These are phyloP conservation scores for Leccinum uliginosum DNA, from an alignment of 768 basidiomycete species.

Conservation along the genomic window DNA sequence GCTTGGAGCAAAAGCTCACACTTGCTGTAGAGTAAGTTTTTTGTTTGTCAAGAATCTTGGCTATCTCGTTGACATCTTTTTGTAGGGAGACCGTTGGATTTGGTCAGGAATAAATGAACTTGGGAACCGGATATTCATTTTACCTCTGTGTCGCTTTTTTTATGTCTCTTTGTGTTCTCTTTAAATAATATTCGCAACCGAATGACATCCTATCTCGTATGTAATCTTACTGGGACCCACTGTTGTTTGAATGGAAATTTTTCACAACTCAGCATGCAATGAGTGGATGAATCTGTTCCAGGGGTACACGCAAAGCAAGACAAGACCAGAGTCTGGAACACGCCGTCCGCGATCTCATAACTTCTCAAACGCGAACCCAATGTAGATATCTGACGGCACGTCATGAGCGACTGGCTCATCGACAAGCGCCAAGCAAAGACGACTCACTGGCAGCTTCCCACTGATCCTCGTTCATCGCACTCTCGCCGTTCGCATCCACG, in stretches of 20 bases:
- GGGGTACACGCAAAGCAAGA: conserved; percentile 4
- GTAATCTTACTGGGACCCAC: conserved; percentile 27
- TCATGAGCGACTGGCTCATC: conserved; percentile 4
- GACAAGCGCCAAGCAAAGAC: not conserved
- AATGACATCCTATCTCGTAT: conserved; percentile 24
- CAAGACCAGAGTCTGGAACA: not conserved
- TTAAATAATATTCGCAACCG: conserved; percentile 1
- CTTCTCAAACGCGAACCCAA: conserved; percentile 91
- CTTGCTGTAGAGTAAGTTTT: conserved; percentile 84
- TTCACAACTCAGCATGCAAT: not conserved
- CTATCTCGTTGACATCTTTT: conserved; percentile 17
- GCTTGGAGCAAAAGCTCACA: conserved; percentile 91
- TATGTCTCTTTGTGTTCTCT: not conserved
- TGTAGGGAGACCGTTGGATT: conserved; percentile 88
- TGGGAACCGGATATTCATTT: conserved; percentile 9
- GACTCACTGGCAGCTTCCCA: conserved; percentile 98
- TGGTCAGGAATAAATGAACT: conserved; percentile 72
- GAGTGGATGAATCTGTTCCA: not conserved
- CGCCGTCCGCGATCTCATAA: conserved; percentile 21
- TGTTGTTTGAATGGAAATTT: conserved; percentile 9
- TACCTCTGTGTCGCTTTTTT: conserved; percentile 2
- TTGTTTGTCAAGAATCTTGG: not conserved
- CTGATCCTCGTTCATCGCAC: conserved; percentile 90
- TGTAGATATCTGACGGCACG: conserved; percentile 72
- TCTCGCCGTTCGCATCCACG: conserved; percentile 78